Evolutionary conservation across 768 basidiomycete genomes (phyloP).

Genomic region (Tylopilus subfusipes): DNA sequence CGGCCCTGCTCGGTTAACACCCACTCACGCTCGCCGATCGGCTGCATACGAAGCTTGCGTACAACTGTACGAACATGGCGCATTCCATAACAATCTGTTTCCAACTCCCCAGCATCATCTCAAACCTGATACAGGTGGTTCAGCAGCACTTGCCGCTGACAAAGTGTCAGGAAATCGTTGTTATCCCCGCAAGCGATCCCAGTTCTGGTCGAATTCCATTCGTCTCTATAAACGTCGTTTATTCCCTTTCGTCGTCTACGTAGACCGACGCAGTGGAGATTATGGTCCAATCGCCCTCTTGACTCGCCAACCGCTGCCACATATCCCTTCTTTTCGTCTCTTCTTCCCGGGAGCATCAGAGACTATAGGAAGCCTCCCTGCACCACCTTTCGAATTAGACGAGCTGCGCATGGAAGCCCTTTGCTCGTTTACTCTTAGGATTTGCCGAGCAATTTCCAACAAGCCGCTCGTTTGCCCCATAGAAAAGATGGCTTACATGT

Average conservation of each 20-base stretch:
- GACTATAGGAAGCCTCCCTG: slow-evolving; percentile 42
- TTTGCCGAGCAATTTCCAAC: slow-evolving; percentile 62
- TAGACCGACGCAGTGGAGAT: slow-evolving; percentile 27
- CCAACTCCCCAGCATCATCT: slow-evolving; percentile 8
- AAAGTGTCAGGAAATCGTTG: slow-evolving; percentile 43
- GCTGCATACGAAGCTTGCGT: slow-evolving; percentile 58
- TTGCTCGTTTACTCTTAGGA: slow-evolving; percentile 58
- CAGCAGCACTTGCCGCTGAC: slow-evolving; percentile 17
- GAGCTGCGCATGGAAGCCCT: slow-evolving; percentile 45
- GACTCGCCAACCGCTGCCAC: slow-evolving; percentile 64
- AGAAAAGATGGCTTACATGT: slow-evolving; percentile 59
- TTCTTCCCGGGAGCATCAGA: slow-evolving; percentile 52
- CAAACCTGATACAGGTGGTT: background rate
- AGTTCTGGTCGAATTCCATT: slow-evolving; percentile 59
- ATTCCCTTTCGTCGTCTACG: slow-evolving; percentile 41
- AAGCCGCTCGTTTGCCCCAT: slow-evolving; percentile 58
- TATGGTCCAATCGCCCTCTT: slow-evolving; percentile 63
- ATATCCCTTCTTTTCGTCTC: slow-evolving; percentile 51
- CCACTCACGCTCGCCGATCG: slow-evolving; percentile 52
- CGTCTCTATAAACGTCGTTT: slow-evolving; percentile 20
- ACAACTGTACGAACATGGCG: slow-evolving; percentile 45
- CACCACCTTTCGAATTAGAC: slow-evolving; percentile 48
- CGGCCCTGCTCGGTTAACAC: slow-evolving; percentile 45
- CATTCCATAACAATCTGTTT: slow-evolving; percentile 51
- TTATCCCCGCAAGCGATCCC: slow-evolving; percentile 57